Conservation (phyloP, 495 filamentous ascomycete genomes). For the Daldinia vernicosa region DNA sequence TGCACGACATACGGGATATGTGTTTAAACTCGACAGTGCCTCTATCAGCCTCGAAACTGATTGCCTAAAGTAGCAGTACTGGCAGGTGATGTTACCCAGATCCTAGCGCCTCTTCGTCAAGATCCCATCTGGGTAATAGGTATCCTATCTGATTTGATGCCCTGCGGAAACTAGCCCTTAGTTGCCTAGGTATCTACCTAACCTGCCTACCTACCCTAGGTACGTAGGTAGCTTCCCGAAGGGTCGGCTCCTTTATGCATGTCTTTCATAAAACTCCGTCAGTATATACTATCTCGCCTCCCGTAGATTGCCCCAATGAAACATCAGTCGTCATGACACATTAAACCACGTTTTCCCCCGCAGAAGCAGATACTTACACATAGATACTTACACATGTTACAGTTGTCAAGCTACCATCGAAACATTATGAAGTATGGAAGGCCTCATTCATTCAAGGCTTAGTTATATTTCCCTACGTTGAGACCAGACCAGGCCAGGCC, state of each 20-base stretch:
- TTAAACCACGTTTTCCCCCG: not conserved
- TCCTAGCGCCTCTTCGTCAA: not conserved
- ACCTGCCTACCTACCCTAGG: too few relatives aligned
- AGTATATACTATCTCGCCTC: slow-evolving; percentile 12
- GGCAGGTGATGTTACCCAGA: not conserved
- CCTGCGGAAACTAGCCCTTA: slow-evolving; percentile 34
- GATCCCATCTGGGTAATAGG: too few relatives aligned
- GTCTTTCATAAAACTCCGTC: slow-evolving; percentile 17
- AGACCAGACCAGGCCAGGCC: slow-evolving; percentile 5
- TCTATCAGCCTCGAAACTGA: not conserved
- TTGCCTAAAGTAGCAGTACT: not conserved
- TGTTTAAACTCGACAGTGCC: not conserved
- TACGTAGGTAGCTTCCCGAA: slow-evolving; percentile 19
- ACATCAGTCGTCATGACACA: slow-evolving; percentile 32
- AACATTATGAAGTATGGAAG: slow-evolving; percentile 7
- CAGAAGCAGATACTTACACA: not conserved
- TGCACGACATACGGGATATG: not conserved
- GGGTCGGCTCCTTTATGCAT: slow-evolving; percentile 27
- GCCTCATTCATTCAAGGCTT: slow-evolving; percentile 10
- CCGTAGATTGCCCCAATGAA: not conserved
- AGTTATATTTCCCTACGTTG: slow-evolving; percentile 22
- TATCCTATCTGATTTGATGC: not conserved
- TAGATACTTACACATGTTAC: not conserved
- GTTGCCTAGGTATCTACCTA: not conserved
- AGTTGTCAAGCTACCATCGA: not conserved